Evolutionary conservation across 768 basidiomycete genomes (phyloP), one percentile per base, ranked within the genome.

Genomic region (Leucocoprinus leucothites): DNA sequence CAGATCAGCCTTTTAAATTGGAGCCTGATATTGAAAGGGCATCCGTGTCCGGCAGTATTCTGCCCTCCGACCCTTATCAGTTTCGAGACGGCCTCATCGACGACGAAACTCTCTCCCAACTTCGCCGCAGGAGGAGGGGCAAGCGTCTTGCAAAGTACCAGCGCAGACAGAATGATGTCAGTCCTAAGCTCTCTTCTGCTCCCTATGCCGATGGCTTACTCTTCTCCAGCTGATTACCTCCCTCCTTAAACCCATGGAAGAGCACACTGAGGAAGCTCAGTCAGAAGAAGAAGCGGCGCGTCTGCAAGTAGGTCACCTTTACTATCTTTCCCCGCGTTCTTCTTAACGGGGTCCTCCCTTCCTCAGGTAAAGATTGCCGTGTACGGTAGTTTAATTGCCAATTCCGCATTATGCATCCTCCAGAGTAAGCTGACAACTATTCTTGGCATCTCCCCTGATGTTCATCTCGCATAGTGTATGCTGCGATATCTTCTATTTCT

Each of bases 171-270:
- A 94, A 94, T 73, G 71, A 82, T 59, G 91, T 88, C 46, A 35
- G 81, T 64, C 34, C 61, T 55, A 45, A 11, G n/a, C n/a, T n/a
- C n/a, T 34, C 41, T 48, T 47, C 40, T 31, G 40, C 24, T 14
- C 55, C 28, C n/a, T 8, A 44, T 31, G 53, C 54, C 52, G 36
- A 48, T 48, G 22, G 35, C 57, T 48, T 9, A 56, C 51, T 48
- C 48, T 43, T 62, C 46, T 43, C 45, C 63, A 96, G 89, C 86
- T 94, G 57, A 96, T 98, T 58, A 66, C 72, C n/a, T 80, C 83
- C n/a, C 71, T 98, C 58, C 79, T 98, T 31, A 97, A 96, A 69
- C 82, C 94, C 0, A 88, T 98, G 82, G 89, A 93, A 34, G 85
- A 87, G 31, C 90, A 94, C 64, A 92, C 92, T 0, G 80, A 83